These are phyloP conservation scores for Letharia lupina DNA, from an alignment of 495 filamentous ascomycete genomes.

Conservation along the genomic window DNA sequence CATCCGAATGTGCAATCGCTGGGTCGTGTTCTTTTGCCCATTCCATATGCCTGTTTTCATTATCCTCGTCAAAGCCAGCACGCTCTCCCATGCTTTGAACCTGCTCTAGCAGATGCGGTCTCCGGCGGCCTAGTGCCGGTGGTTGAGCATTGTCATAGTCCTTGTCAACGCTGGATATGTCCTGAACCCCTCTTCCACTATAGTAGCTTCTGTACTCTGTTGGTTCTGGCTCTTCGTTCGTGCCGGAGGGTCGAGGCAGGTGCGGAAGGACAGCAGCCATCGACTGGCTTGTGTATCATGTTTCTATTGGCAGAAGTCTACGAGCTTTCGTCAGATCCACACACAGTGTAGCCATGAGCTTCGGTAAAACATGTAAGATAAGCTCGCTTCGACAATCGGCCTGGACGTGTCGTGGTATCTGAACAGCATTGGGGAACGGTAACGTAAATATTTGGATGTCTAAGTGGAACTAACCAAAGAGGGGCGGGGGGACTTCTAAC, in stretches of 20 bases:
- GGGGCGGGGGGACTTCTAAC: no score
- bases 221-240: background rate
- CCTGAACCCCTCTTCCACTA: background rate
- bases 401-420: no score
- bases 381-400: no score
- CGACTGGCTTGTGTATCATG: background rate
- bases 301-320: background rate
- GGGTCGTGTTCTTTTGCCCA: background rate
- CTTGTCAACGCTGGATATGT: background rate
- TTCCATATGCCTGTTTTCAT: background rate
- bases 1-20: background rate
- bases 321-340: background rate
- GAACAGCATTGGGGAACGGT: no score
- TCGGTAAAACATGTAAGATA: background rate
- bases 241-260: background rate
- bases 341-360: background rate
- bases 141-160: background rate
- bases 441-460: no score
- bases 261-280: background rate
- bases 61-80: background rate
- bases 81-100: background rate
- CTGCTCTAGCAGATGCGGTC: background rate
- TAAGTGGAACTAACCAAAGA: no score
- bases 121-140: background rate
- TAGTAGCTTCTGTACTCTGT: background rate